phyloP scores from a whole-genome alignment of 179 eudicot species.

The Beta macrorhiza region DNA sequence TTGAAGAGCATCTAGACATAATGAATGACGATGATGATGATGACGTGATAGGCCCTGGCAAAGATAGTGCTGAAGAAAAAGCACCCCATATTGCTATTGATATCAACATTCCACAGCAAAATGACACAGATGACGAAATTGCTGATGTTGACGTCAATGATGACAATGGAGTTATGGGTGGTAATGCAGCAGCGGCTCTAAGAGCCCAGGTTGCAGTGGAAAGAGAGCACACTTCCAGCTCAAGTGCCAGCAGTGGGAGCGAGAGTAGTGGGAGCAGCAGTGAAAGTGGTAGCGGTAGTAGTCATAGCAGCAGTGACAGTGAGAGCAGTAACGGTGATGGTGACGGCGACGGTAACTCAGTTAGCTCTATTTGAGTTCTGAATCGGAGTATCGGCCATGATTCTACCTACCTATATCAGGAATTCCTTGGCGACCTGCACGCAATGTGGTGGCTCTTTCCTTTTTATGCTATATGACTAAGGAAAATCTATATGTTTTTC shows the following conservation, averaged over 20 bases:
- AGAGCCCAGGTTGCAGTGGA: conserved; percentile 71
- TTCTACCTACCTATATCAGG: neutral
- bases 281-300: conserved; percentile 52
- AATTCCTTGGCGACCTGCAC: neutral
- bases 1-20: conserved; percentile 72
- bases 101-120: conserved; percentile 67
- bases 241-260: conserved; percentile 70
- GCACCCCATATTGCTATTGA: conserved; percentile 48
- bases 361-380: conserved; percentile 52
- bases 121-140: conserved; percentile 71
- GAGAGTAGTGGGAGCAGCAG: conserved; percentile 65
- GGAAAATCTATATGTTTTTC: neutral
- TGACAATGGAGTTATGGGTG: conserved; percentile 53
- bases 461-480: neutral
- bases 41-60: conserved; percentile 29
- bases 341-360: conserved; percentile 27
- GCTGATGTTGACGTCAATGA: conserved; percentile 74
- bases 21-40: conserved; percentile 68
- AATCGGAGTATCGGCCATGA: neutral
- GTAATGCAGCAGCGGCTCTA: conserved; percentile 81
- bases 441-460: neutral
- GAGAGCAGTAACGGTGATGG: conserved; percentile 65
- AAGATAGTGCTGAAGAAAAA: conserved; percentile 31
- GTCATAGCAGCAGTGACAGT: conserved; percentile 51
- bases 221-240: conserved; percentile 58